Percentiles rank a stretch among this genome's conserved stretches.
These are phyloP conservation scores for Terana coerulea DNA, from an alignment of 768 basidiomycete genomes.

Conservation along the genomic window DNA sequence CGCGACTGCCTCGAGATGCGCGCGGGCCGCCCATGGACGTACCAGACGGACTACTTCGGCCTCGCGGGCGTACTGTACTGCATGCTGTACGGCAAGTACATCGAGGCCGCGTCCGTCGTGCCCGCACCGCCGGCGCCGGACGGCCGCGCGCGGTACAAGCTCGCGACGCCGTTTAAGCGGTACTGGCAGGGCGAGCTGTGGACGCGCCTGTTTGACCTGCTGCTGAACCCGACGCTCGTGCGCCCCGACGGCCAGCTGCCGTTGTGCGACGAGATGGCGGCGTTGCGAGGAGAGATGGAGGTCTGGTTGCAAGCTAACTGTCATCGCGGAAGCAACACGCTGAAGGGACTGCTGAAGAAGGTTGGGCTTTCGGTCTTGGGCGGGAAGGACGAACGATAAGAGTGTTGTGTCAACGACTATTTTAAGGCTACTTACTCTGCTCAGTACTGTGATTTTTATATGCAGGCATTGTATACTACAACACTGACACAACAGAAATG, in stretches of 20 bases:
- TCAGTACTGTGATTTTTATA: too few species aligned
- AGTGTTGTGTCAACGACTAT: too few species aligned
- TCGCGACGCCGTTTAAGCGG: constrained; percentile 78
- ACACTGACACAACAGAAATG: too few species aligned
- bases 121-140: constrained; percentile 31
- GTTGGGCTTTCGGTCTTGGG: constrained; percentile 54
- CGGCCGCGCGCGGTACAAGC: constrained; percentile 46
- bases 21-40: constrained; percentile 84
- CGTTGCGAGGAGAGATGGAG: constrained; percentile 79
- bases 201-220: constrained; percentile 75
- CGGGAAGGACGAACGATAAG: constrained; percentile 22
- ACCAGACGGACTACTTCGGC: constrained; percentile 96
- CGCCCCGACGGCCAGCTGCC: constrained; percentile 62
- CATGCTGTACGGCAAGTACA: constrained; percentile 96
- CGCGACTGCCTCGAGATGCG: constrained; percentile 92
- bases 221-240: constrained; percentile 78
- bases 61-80: constrained; percentile 92
- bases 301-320: constrained; percentile 83
- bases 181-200: constrained; percentile 95
- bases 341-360: constrained; percentile 83
- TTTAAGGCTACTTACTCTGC: too few species aligned
- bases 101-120: constrained; percentile 64
- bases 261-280: constrained; percentile 61
- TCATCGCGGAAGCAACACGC: constrained; percentile 74
- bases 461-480: too few species aligned